Base-by-base conservation (phyloP, 176 grass and related monocot genomes). In the Oryza brachyantha region DNA sequence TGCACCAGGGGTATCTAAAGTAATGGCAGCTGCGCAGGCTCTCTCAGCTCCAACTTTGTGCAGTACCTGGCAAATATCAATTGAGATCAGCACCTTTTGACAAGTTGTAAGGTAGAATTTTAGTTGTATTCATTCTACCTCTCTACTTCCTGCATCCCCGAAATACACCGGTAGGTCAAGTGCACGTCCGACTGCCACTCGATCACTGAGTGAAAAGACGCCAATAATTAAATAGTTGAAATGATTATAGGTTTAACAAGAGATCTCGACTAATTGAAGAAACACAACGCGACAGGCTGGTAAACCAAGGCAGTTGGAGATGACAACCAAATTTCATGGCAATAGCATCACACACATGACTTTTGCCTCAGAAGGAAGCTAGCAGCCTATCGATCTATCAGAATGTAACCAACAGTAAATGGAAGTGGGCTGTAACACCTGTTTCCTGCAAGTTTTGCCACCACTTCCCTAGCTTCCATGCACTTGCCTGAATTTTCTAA, bases 31-130 rank as follows among this genome's bases (percentile, higher is more conserved):
- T 87, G 96, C 96, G 41, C 92, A 99, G 72, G 96, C 96, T 79
- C 96, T 88, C 72, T 99, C 96, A 78, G 92, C 96, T 40, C 96
- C 96, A 86, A 99, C 90, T 95, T 99, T 95, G 82, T 99, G 96
- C 65, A 99, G 86, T 87, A 99, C 90, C 96, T 99, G 73, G 36
- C 63, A 59, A 76, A 70, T 50, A 62, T 29, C 59, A 76, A 70
- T 60, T 66, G 17, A 73, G 70, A 73, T 70, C 34, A 22, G 28
- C 59, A 38, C 32, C 32, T 61, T 87, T 55, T 70, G 35, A 61
- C 17, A 80, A 43, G 60, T 1, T 40, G 19, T 65, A 74, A 1
- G 11, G 29, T 16, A 65, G 25, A 74, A 64, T 32, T 46, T 81
- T 43, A 38, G 36, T 2, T 27, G 2, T 72, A 68, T 36, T 74